These are phyloP conservation scores for Saturnispora besseyi DNA, from an alignment of 805 yeast genomes.

Conservation along the genomic window DNA sequence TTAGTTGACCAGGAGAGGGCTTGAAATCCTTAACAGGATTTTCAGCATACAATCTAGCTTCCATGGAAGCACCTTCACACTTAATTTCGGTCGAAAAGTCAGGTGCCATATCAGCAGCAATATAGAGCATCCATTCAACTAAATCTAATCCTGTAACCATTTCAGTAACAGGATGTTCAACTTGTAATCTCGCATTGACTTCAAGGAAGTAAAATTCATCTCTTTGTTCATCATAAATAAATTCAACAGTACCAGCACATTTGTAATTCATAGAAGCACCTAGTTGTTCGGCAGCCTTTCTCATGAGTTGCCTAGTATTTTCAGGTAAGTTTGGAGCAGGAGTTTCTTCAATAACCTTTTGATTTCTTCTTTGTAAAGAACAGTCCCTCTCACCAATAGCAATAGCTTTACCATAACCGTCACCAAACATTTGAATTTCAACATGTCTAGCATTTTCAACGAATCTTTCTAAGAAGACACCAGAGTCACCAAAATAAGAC, in stretches of 20 bases:
- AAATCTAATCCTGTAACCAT: conserved; percentile 89
- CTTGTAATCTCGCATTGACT: conserved; percentile 94
- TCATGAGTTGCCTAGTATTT: conserved; percentile 62
- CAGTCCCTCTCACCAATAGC: conserved; percentile 97
- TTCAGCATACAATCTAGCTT: conserved; percentile 93
- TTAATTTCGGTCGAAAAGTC: conserved; percentile 52
- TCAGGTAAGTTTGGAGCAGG: conserved; percentile 94
- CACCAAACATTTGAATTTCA: conserved; percentile 94
- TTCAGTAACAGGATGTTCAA: conserved; percentile 96
- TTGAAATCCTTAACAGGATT: conserved; percentile 90
- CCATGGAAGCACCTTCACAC: conserved; percentile 87
- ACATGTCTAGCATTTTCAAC: conserved; percentile 95
- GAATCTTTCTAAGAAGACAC: conserved; percentile 90
- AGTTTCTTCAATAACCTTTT: conserved; percentile 92
- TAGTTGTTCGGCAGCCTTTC: conserved; percentile 75
- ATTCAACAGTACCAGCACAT: conserved; percentile 97
- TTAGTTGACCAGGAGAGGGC: conserved; percentile 94
- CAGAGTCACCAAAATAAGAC: conserved; percentile 89
- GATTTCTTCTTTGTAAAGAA: conserved; percentile 94
- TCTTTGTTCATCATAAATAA: conserved; percentile 75
- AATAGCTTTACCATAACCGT: conserved; percentile 86
- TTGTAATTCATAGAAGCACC: conserved; percentile 81
- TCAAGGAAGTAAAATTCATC: conserved; percentile 92
- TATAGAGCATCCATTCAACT: conserved; percentile 93
- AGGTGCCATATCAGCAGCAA: conserved; percentile 87